Conservation (phyloP, 352 stramenopile genomes). For the Phytophthora crassamura region DNA sequence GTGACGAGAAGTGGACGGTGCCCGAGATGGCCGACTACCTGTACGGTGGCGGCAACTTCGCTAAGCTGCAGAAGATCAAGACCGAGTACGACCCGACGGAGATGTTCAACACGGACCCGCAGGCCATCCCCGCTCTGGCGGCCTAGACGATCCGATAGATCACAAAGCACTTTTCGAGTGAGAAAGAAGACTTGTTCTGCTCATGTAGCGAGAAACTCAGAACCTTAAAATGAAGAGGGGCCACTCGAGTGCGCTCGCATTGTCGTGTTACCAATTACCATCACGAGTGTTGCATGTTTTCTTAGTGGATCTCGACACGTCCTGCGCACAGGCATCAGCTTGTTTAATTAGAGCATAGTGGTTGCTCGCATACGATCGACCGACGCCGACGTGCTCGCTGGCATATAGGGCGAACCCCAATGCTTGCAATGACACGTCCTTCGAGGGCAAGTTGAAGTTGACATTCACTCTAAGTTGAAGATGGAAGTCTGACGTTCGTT, state of each 20-base stretch:
- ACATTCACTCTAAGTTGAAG: too few species aligned
- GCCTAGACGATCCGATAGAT: conserved; percentile 15
- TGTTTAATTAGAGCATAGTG: too few species aligned
- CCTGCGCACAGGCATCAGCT: too few species aligned
- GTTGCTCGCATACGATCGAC: too few species aligned
- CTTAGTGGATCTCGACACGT: too few species aligned
- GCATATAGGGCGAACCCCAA: too few species aligned
- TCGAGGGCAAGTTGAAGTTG: too few species aligned
- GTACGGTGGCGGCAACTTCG: conserved; percentile 31
- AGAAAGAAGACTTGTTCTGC: conserved; percentile 1
- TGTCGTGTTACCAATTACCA: too few species aligned
- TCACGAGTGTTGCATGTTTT: too few species aligned
- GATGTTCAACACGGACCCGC: conserved; percentile 37
- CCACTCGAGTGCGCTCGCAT: background rate
- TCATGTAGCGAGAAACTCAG: background rate
- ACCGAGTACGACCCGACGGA: conserved; percentile 26
- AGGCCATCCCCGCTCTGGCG: conserved; percentile 31
- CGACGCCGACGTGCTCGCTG: too few species aligned
- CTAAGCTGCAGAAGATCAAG: conserved; percentile 37
- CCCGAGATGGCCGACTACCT: conserved; percentile 31
- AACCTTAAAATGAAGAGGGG: background rate
- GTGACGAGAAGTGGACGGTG: conserved; percentile 36
- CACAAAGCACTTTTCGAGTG: background rate
- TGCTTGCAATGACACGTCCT: too few species aligned
- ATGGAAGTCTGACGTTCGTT: too few species aligned